phyloP scores from a whole-genome alignment of 169 alveolate genomes.

The Plasmodium gaboni region DNA sequence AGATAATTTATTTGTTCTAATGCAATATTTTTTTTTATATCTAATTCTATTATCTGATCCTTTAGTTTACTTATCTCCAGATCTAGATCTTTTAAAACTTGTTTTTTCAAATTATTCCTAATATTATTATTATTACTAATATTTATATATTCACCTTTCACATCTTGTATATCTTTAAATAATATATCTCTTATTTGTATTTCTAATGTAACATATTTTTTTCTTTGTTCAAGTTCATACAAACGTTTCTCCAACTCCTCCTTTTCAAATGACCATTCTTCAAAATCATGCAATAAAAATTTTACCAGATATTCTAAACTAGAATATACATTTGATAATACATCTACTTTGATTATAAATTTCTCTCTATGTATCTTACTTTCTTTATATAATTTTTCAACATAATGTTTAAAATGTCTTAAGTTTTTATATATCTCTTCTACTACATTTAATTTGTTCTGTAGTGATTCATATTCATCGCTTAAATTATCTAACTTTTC shows the following conservation, averaged over 20 bases:
- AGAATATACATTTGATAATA: constrained; percentile 3
- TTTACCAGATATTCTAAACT: constrained; percentile 1
- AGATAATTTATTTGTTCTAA: constrained; percentile 24
- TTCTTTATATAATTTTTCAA: constrained; percentile 15
- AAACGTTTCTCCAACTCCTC: constrained; percentile 4
- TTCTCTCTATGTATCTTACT: not conserved
- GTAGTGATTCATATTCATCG: not conserved
- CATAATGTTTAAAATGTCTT: constrained; percentile 11
- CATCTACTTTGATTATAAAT: not conserved
- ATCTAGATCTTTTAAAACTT: not conserved
- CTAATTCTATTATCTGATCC: not conserved
- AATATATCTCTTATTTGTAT: constrained; percentile 10
- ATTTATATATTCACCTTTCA: too few species aligned
- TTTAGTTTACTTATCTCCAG: constrained; percentile 7
- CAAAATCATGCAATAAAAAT: not conserved
- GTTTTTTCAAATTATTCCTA: constrained; percentile 11
- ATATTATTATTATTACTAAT: not conserved
- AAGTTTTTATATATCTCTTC: constrained; percentile 13
- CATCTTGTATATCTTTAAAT: not conserved
- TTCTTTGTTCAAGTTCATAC: not conserved
- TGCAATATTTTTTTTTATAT: constrained; percentile 23
- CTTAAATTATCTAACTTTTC: not conserved
- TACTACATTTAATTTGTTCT: constrained; percentile 8
- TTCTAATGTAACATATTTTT: constrained; percentile 20
- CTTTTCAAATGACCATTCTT: constrained; percentile 4